Percentiles rank a stretch among this genome's conserved stretches.
phyloP scores from a whole-genome alignment of 2,329 filamentous ascomycete genomes.

The Neonectria coccinea region DNA sequence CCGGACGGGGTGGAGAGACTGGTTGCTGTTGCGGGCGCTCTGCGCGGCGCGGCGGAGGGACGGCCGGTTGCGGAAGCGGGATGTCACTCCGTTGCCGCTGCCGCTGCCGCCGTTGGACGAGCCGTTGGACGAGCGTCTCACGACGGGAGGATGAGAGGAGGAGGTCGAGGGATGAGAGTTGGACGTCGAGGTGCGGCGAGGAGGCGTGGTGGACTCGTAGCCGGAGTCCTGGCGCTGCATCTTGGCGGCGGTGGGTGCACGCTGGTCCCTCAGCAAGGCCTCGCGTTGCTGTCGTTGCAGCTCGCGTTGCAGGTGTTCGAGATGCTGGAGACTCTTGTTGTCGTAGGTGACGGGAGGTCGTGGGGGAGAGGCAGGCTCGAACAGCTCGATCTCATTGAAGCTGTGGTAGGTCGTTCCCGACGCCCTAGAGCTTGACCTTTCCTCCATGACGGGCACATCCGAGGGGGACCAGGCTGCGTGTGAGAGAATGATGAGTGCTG shows the following conservation, averaged over 20 bases:
- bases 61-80: conserved; percentile 55
- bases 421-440: conserved; percentile 56
- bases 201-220: conserved; percentile 63
- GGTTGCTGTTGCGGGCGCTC: conserved; percentile 45
- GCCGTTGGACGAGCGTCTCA: conserved; percentile 51
- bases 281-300: conserved; percentile 39
- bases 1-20: conserved; percentile 52
- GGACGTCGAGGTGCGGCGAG: conserved; percentile 54
- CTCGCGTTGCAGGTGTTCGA: conserved; percentile 39
- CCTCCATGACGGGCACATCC: conserved; percentile 46
- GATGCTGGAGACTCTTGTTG: conserved; percentile 36
- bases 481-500: neutral
- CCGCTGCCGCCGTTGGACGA: conserved; percentile 40
- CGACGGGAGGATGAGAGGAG: conserved; percentile 45
- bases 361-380: conserved; percentile 54
- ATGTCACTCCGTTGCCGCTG: conserved; percentile 25
- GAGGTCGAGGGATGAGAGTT: conserved; percentile 51
- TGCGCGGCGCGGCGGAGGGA: conserved; percentile 55
- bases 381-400: conserved; percentile 63
- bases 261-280: conserved; percentile 43
- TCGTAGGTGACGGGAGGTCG: conserved; percentile 41
- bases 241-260: conserved; percentile 48
- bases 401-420: conserved; percentile 67
- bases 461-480: conserved; percentile 17
- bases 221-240: conserved; percentile 70